phyloP scores from a whole-genome alignment of 352 stramenopile species.

The Aphanomyces cochlioides region DNA sequence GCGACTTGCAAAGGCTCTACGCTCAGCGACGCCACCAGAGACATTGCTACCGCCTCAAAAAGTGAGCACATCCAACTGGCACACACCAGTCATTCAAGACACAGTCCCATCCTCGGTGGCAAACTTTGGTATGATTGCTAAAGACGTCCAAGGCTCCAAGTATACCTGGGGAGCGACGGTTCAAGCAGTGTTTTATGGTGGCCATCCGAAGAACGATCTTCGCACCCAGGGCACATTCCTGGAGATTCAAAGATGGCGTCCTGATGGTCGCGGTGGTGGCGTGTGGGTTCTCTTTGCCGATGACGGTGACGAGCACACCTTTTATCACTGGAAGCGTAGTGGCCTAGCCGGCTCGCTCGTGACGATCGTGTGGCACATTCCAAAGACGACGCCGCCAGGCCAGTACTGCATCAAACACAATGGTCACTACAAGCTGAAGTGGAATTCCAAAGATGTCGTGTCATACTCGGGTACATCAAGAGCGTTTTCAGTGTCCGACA shows the following conservation, averaged over 20 bases:
- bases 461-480: conserved; percentile 61
- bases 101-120: conserved; percentile 40
- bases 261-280: conserved; percentile 34
- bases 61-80: conserved; percentile 66
- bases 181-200: conserved; percentile 60
- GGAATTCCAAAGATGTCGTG: conserved; percentile 41
- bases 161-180: conserved; percentile 51
- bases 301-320: conserved; percentile 68
- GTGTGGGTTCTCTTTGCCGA: conserved; percentile 72
- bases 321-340: conserved; percentile 67
- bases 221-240: conserved; percentile 71
- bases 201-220: conserved; percentile 80
- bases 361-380: conserved; percentile 68
- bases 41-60: conserved; percentile 48
- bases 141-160: conserved; percentile 40
- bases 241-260: conserved; percentile 65
- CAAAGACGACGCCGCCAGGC: conserved; percentile 41
- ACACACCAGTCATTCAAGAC: conserved; percentile 70
- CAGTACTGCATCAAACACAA: conserved; percentile 79
- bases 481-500: conserved; percentile 44
- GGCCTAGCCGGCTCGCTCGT: conserved; percentile 65
- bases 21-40: conserved; percentile 28
- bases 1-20: conserved; percentile 42
- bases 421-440: conserved; percentile 68
- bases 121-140: conserved; percentile 54